These are phyloP conservation scores for Exserohilum turcica DNA, from an alignment of 2,329 filamentous ascomycete genomes.

Conservation along the genomic window DNA sequence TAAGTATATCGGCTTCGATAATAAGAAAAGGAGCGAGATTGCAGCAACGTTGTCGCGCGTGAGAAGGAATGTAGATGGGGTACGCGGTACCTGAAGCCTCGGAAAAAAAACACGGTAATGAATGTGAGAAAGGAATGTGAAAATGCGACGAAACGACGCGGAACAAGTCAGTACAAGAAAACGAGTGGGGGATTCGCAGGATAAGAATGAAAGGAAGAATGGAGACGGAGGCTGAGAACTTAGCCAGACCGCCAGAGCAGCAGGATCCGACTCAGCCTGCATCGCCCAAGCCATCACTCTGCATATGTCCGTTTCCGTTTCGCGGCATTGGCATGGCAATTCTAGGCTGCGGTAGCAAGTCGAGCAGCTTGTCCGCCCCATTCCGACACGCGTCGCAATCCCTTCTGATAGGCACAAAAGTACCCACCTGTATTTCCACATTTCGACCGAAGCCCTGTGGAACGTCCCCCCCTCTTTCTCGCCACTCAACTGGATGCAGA, in stretches of 20 bases:
- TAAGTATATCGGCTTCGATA: background rate
- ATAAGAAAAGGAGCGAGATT: background rate
- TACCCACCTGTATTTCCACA: slow-evolving; percentile 1
- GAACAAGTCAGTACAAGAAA: background rate
- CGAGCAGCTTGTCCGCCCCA: background rate
- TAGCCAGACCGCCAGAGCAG: background rate
- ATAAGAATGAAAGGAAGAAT: background rate
- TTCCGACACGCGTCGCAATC: background rate
- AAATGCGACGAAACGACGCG: background rate
- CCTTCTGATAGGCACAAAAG: background rate
- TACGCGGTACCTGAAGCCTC: background rate
- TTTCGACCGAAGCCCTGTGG: background rate
- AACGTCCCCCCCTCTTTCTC: background rate
- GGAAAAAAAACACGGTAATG: no score
- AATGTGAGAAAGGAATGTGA: background rate
- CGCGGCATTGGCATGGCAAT: background rate
- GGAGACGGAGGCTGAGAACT: background rate
- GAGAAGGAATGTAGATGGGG: slow-evolving; percentile 1
- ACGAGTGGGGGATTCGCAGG: background rate
- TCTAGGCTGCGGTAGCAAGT: background rate
- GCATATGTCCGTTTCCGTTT: slow-evolving; percentile 3
- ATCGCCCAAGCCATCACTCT: background rate
- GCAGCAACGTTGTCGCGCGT: background rate
- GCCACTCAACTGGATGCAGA: background rate
- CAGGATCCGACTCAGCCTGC: background rate